Evolutionary conservation across 2,329 filamentous ascomycete genomes (phyloP).

Genomic region (Ilyonectria destructans): DNA sequence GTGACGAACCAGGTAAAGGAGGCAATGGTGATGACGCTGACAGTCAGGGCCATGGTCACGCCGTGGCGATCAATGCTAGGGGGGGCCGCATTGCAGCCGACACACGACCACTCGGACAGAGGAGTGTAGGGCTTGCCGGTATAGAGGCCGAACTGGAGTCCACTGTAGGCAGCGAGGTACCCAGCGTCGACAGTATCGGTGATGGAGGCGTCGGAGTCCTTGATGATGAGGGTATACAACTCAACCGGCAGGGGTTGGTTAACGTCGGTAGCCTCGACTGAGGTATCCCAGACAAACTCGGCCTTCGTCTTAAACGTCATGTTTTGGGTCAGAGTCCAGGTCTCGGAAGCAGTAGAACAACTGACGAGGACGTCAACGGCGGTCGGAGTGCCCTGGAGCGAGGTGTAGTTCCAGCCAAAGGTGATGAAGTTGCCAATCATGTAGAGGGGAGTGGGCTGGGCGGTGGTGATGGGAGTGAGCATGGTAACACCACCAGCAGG

Average conservation of each 20-base stretch:
- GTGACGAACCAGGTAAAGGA: conserved; percentile 78
- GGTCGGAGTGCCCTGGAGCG: conserved; percentile 70
- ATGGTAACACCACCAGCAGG: conserved; percentile 69
- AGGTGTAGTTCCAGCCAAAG: conserved; percentile 78
- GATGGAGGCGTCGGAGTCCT: conserved; percentile 69
- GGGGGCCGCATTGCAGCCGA: conserved; percentile 70
- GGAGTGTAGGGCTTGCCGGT: conserved; percentile 66
- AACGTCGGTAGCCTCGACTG: conserved; percentile 61
- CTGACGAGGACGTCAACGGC: conserved; percentile 74
- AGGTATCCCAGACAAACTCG: conserved; percentile 73
- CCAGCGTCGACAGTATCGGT: conserved; percentile 69
- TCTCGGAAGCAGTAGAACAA: conserved; percentile 66
- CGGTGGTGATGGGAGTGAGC: conserved; percentile 65
- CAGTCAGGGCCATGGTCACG: conserved; percentile 66
- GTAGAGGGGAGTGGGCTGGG: conserved; percentile 67
- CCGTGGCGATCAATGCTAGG: conserved; percentile 64
- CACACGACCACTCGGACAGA: conserved; percentile 69
- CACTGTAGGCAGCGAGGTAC: conserved; percentile 66
- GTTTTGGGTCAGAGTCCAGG: conserved; percentile 76
- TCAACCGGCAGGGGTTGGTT: conserved; percentile 66
- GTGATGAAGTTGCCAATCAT: conserved; percentile 74
- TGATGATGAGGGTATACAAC: conserved; percentile 75
- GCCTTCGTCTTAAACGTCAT: conserved; percentile 71
- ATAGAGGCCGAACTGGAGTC: conserved; percentile 74
- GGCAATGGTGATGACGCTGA: conserved; percentile 70